These are phyloP conservation scores for Colletotrichum sp. DNA, from an alignment of 2,329 filamentous ascomycete species.

Conservation along the genomic window DNA sequence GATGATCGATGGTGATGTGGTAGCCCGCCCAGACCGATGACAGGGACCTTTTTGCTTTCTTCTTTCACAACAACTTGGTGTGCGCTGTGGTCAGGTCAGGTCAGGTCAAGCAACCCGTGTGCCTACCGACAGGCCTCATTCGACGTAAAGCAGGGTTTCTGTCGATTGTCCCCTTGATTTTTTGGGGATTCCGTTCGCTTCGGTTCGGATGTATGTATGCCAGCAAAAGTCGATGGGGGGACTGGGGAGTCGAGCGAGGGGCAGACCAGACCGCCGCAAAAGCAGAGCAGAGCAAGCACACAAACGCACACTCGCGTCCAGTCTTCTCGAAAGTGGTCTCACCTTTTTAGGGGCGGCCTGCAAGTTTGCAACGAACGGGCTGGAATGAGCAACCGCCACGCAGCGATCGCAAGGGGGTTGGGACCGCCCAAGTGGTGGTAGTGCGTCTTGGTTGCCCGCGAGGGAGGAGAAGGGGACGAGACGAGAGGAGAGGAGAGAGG, in stretches of 20 bases:
- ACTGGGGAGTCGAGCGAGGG: neutral
- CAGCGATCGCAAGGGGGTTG: neutral
- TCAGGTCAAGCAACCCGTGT: neutral
- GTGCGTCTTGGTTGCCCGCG: neutral
- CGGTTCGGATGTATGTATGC: neutral
- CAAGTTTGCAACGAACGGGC: conserved; percentile 14
- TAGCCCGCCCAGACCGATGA: neutral
- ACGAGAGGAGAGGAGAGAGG: neutral
- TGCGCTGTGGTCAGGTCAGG: neutral
- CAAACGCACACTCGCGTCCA: neutral
- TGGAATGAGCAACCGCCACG: conserved; percentile 4
- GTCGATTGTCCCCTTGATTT: neutral
- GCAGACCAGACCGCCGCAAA: neutral
- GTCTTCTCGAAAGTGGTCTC: conserved; percentile 10
- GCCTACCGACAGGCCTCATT: neutral
- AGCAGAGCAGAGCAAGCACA: neutral
- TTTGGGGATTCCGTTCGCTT: neutral
- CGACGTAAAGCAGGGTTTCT: neutral
- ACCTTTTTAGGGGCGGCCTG: conserved; percentile 16
- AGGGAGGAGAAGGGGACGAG: neutral
- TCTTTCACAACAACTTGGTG: neutral
- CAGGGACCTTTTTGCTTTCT: conserved; percentile 9
- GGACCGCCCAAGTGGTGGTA: neutral
- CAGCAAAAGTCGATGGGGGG: neutral
- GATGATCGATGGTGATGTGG: conserved; percentile 12